Evolutionary conservation across 805 yeast species (phyloP).

Genomic region (Sungouiella blattae): DNA sequence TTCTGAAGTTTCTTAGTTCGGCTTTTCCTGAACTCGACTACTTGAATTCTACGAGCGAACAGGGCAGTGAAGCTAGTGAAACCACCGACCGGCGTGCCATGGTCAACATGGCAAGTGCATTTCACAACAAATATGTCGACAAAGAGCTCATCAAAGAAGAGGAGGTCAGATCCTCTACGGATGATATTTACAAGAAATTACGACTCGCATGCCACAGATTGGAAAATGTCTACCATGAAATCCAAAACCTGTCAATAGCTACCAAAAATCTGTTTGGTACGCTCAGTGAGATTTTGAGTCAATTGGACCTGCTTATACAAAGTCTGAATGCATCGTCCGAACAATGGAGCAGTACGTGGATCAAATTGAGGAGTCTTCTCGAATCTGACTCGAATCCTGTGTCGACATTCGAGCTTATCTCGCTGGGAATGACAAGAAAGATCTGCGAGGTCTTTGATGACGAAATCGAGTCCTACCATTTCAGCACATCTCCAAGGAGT

Average conservation of each 20-base stretch:
- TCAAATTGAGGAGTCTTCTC: conserved; percentile 9
- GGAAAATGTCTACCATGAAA: conserved; percentile 22
- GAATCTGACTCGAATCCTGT: conserved; percentile 22
- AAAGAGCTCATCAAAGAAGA: conserved; percentile 28
- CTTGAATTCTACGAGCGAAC: no score
- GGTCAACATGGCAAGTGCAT: neutral
- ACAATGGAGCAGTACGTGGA: conserved; percentile 5
- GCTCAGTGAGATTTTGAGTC: neutral
- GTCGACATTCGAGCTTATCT: conserved; percentile 73
- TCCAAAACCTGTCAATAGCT: conserved; percentile 14
- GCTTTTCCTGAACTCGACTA: neutral
- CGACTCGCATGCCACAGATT: conserved; percentile 19
- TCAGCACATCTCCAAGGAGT: conserved; percentile 10
- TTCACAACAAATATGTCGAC: conserved; percentile 25
- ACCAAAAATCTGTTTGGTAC: neutral
- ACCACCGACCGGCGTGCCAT: neutral
- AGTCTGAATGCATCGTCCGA: neutral
- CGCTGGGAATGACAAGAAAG: conserved; percentile 70
- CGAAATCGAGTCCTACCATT: neutral
- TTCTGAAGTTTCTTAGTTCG: conserved; percentile 24
- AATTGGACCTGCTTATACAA: neutral
- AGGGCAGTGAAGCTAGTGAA: no score
- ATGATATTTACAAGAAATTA: conserved; percentile 14
- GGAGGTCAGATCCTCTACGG: conserved; percentile 17
- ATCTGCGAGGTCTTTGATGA: conserved; percentile 28